Percentiles rank a stretch among this genome's conserved stretches.
Conservation (phyloP, 176 grass and related monocot species). For the Chloris gayana region DNA sequence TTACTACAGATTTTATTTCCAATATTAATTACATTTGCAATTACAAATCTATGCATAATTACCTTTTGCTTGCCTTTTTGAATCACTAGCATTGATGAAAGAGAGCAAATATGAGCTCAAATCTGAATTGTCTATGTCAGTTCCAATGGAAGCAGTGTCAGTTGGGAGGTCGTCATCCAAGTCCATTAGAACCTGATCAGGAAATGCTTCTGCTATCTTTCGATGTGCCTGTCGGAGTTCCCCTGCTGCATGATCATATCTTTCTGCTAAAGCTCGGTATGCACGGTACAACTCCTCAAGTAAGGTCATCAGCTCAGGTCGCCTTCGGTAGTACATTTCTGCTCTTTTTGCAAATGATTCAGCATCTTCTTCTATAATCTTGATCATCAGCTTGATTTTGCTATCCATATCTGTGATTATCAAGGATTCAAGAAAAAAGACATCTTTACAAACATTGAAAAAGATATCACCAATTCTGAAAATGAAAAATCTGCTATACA, state of each 20-base stretch:
- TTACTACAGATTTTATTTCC: conserved; percentile 28
- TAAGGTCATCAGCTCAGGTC: conserved; percentile 84
- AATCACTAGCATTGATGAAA: conserved; percentile 45
- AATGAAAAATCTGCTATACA: conserved; percentile 10
- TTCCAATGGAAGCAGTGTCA: conserved; percentile 46
- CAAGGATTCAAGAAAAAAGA: conserved; percentile 25
- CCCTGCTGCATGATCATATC: conserved; percentile 78
- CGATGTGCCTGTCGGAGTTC: conserved; percentile 83
- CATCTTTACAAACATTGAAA: not conserved
- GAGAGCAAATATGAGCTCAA: conserved; percentile 51
- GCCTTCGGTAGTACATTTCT: conserved; percentile 95
- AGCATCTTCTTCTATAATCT: conserved; percentile 91
- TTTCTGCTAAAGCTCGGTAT: conserved; percentile 87
- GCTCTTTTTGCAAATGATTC: conserved; percentile 92
- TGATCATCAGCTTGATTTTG: conserved; percentile 87
- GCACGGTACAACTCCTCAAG: conserved; percentile 90
- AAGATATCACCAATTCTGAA: not conserved
- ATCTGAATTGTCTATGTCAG: conserved; percentile 50
- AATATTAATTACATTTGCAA: not conserved
- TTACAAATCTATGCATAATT: conserved; percentile 22
- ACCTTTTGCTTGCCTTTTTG: conserved; percentile 52
- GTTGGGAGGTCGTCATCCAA: conserved; percentile 71
- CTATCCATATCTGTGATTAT: conserved; percentile 72
- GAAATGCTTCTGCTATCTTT: conserved; percentile 78
- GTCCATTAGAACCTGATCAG: conserved; percentile 67